Percentiles rank a stretch among this genome's conserved stretches.
These are phyloP conservation scores for Neospora caninum DNA, from an alignment of 169 alveolate genomes.

Conservation along the genomic window DNA sequence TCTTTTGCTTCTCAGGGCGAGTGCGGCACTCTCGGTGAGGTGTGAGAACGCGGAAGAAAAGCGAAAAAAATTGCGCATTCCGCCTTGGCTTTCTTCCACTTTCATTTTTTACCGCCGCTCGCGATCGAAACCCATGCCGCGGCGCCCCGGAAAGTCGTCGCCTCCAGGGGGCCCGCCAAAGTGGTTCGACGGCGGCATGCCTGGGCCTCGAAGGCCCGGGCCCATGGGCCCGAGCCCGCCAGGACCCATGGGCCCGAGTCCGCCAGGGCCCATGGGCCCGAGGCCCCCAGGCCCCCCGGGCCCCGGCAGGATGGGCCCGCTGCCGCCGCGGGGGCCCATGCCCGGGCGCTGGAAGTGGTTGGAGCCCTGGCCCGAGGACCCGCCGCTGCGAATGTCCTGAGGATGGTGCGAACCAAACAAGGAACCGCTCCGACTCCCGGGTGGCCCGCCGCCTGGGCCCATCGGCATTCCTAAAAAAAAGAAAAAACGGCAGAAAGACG, in stretches of 20 bases:
- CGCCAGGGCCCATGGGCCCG: conserved; percentile 9
- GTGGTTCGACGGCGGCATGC: neutral
- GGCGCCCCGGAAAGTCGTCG: neutral
- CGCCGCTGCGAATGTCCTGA: neutral
- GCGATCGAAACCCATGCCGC: neutral
- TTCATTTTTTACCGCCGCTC: neutral
- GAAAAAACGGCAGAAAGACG: neutral
- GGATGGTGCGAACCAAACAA: neutral
- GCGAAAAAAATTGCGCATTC: no score
- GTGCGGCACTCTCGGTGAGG: no score
- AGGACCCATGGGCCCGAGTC: neutral
- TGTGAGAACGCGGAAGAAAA: no score
- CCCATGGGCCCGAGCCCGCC: neutral
- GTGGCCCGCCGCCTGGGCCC: conserved; percentile 43
- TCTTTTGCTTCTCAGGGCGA: no score
- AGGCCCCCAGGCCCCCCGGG: neutral
- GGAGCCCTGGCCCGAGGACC: neutral
- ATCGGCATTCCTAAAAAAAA: neutral
- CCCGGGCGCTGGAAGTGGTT: neutral
- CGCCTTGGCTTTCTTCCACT: no score
- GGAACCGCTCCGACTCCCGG: neutral
- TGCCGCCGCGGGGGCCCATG: no score
- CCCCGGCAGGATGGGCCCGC: neutral
- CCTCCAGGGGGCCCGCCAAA: neutral
- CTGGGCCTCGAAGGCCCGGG: neutral